These are phyloP conservation scores for Debaryomyces coudertii DNA, from an alignment of 1,139 yeast species.

Conservation along the genomic window DNA sequence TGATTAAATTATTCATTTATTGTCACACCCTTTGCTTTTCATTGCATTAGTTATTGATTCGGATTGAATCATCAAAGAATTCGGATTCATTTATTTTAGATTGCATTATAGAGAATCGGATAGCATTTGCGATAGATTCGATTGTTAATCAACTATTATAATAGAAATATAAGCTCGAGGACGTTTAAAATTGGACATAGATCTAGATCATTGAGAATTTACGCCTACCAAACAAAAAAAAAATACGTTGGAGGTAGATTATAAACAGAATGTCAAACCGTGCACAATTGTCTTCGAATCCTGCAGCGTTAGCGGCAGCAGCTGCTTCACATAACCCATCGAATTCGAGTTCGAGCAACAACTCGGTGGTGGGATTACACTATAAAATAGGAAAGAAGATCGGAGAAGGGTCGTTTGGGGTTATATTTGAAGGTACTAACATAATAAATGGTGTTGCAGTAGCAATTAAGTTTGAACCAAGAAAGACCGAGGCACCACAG, in stretches of 20 bases:
- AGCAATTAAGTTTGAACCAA: conserved; percentile 81
- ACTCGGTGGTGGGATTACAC: conserved; percentile 73
- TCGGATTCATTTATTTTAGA: not conserved
- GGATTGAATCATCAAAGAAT: not conserved
- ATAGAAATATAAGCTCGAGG: not conserved
- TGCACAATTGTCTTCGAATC: conserved; percentile 31
- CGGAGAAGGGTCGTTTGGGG: conserved; percentile 87
- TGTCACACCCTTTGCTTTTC: conserved; percentile 2
- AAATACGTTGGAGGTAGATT: not conserved
- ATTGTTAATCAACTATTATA: conserved; percentile 2
- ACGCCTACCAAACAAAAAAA: not conserved
- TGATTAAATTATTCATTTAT: not conserved
- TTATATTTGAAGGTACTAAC: conserved; percentile 78
- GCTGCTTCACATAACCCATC: conserved; percentile 35
- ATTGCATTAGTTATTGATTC: conserved; percentile 2
- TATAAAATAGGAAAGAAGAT: conserved; percentile 81
- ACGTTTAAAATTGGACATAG: not conserved
- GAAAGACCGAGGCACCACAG: conserved; percentile 97
- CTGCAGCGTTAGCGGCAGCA: conserved; percentile 47
- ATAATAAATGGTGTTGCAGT: conserved; percentile 74
- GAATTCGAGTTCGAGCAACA: conserved; percentile 27
- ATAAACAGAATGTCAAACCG: conserved; percentile 24
- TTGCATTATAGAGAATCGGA: conserved; percentile 4
- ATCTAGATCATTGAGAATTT: conserved; percentile 3
- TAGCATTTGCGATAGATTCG: conserved; percentile 3